phyloP scores from a whole-genome alignment of 768 basidiomycete genomes.

The Boletus vinaceobasis region DNA sequence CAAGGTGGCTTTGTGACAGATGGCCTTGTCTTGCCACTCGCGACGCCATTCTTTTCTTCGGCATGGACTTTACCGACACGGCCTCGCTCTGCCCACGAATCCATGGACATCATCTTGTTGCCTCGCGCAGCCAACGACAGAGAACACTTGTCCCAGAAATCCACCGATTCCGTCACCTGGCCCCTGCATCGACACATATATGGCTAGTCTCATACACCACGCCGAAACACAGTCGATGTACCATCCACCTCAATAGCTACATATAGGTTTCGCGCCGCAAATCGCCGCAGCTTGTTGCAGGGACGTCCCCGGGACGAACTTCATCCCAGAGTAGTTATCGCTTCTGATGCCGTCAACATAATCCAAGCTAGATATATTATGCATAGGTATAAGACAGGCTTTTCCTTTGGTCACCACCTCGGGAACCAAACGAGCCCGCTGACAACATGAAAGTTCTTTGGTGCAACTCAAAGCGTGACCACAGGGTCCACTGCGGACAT shows the following conservation, averaged over 20 bases:
- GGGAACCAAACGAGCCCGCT: conserved; percentile 2
- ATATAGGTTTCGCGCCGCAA: background rate
- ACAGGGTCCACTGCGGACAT: conserved; percentile 3
- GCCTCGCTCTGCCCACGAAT: background rate
- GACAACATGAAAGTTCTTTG: background rate
- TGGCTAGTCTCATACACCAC: background rate
- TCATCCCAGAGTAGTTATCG: background rate
- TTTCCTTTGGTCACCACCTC: background rate
- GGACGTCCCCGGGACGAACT: background rate
- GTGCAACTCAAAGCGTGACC: conserved; percentile 3
- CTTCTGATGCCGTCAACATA: conserved; percentile 4
- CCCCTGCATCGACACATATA: background rate
- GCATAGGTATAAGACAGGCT: background rate
- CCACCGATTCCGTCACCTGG: background rate
- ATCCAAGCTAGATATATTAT: background rate
- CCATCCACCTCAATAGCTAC: background rate
- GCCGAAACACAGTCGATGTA: background rate
- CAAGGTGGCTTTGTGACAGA: background rate
- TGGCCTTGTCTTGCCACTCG: background rate
- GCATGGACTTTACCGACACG: background rate
- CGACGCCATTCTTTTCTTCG: background rate
- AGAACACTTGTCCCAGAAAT: background rate
- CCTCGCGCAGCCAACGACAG: conserved; percentile 3
- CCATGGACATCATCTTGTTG: background rate
- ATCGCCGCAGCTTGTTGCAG: conserved; percentile 5